These are phyloP conservation scores for Mycena chlorophos DNA, from an alignment of 768 basidiomycete genomes.

Conservation along the genomic window DNA sequence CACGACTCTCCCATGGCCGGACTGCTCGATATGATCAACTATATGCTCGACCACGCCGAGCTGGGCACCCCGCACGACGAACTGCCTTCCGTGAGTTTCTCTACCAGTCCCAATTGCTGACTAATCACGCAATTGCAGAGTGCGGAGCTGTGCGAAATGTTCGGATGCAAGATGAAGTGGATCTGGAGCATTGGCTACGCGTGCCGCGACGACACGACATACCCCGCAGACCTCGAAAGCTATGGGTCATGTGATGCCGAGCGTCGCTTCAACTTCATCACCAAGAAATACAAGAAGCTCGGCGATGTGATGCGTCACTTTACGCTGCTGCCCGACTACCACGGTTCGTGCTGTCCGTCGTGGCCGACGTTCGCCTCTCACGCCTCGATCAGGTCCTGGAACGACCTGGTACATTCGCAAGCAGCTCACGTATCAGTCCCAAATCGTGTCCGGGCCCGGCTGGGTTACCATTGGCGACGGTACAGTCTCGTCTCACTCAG, in stretches of 20 bases:
- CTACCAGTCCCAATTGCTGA: background rate
- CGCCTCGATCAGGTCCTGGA: constrained; percentile 6
- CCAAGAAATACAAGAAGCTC: constrained; percentile 13
- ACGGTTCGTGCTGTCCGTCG: background rate
- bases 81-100: constrained; percentile 1
- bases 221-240: constrained; percentile 9
- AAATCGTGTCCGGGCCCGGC: constrained; percentile 13
- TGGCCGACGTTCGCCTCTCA: background rate
- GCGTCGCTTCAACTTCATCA: constrained; percentile 18
- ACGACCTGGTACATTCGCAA: constrained; percentile 19
- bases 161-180: constrained; percentile 14
- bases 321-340: constrained; percentile 10
- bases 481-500: too few relatives aligned
- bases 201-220: constrained; percentile 9
- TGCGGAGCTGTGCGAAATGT: constrained; percentile 14
- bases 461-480: constrained; percentile 16
- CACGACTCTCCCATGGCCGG: constrained; percentile 13
- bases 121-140: background rate
- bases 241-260: constrained; percentile 16
- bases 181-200: constrained; percentile 17
- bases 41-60: constrained; percentile 13
- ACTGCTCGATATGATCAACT: constrained; percentile 15
- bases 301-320: constrained; percentile 16
- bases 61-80: constrained; percentile 12
- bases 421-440: constrained; percentile 14